These are phyloP conservation scores for Trametes versicolor DNA, from an alignment of 1,284 basidiomycete species.

Conservation along the genomic window DNA sequence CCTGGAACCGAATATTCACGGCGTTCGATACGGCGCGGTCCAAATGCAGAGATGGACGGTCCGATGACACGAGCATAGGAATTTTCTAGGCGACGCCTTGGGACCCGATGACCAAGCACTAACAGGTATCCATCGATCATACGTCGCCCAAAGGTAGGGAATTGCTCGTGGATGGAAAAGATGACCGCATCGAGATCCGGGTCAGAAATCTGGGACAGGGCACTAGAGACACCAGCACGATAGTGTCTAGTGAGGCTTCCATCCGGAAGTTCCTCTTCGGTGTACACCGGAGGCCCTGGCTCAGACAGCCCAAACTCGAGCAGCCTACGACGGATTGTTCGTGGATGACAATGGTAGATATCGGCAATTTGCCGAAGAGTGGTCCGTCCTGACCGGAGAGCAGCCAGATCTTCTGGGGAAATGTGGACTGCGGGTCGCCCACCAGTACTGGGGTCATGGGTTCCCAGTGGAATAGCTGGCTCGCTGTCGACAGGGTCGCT, in stretches of 20 bases:
- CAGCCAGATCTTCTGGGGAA: conserved; percentile 40
- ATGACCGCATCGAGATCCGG: conserved; percentile 36
- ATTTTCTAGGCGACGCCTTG: conserved; percentile 21
- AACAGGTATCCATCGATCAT: conserved; percentile 39
- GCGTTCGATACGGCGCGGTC: conserved; percentile 30
- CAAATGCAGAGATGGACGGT: conserved; percentile 31
- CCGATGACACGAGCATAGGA: conserved; percentile 35
- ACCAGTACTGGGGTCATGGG: neutral
- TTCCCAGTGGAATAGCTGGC: neutral
- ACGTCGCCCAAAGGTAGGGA: conserved; percentile 38
- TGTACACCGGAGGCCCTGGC: conserved; percentile 44
- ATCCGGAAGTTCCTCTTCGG: neutral
- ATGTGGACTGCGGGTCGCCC: conserved; percentile 45
- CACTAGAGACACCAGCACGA: neutral
- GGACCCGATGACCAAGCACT: conserved; percentile 28
- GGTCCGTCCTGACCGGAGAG: conserved; percentile 40
- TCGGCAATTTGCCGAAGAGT: conserved; percentile 33
- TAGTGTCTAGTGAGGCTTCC: neutral
- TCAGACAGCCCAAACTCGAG: conserved; percentile 44
- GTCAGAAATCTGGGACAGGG: conserved; percentile 26
- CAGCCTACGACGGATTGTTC: conserved; percentile 44
- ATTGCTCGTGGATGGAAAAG: conserved; percentile 28
- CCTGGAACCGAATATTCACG: conserved; percentile 41
- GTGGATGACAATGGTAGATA: conserved; percentile 36
- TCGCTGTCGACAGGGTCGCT: neutral